Evolutionary conservation across 192 early-diverging fungal species (phyloP), one percentile per base, ranked within the genome.

Genomic region (Mortierella claussenii): DNA sequence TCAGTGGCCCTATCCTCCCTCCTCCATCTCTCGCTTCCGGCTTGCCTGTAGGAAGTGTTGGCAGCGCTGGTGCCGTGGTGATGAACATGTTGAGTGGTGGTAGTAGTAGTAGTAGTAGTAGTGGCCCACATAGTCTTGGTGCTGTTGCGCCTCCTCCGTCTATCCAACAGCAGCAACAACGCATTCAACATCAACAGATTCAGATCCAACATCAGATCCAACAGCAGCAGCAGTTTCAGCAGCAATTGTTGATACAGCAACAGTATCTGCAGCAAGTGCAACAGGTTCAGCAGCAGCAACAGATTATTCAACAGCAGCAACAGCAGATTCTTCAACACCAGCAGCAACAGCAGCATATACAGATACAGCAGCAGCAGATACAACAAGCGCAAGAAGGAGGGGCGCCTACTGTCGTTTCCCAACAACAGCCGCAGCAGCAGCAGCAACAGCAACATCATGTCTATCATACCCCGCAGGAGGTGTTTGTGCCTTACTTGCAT

Each of bases 401-500:
- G n/a, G n/a, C n/a, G n/a, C n/a, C n/a, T n/a, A n/a, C n/a, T n/a
- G n/a, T n/a, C n/a, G n/a, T n/a, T n/a, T 40, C 15, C 37, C 9
- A 40, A 15, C 37, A 7, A 40, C 43, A 45, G 20, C 43, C 4
- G n/a, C 43, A 45, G 13, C 43, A 4, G 15, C 46, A 61, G 21
- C 46, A 37, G 33, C n/a, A 4, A 1, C 52, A 40, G 45, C 32
- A 2, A 18, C 45, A n/a, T 17, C 57, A 55, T 34, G 23, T 34
- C 0, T 60, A 49, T 40, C 70, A 75, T 34, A 50, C 70, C 0
- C 55, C 33, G 0, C 62, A 75, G 17, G 40, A 75, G 36, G 62
- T 75, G 15, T 75, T 75, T 49, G 63, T 42, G 23, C 62, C 70
- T 0, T 75, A 65, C 26, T 32, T 75, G 27, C 70, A 75, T 43